Percentiles rank a stretch among this genome's conserved stretches.
Evolutionary conservation across 352 stramenopile genomes (phyloP).

Genomic region (Aphanomyces astaci): DNA sequence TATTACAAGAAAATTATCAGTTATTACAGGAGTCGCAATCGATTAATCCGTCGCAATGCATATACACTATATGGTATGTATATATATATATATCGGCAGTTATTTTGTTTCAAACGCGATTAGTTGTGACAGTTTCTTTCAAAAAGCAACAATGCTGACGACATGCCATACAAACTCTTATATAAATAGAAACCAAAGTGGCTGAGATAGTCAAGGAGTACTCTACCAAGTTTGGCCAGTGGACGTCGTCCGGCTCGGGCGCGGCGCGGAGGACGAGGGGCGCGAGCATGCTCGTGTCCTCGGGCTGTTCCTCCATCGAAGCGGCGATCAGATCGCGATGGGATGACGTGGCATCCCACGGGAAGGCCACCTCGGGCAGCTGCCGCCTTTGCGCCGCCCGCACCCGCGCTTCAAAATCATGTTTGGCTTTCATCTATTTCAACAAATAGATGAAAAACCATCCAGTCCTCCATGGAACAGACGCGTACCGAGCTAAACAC

Average conservation of each 20-base stretch:
- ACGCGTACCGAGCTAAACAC: conserved; percentile 34
- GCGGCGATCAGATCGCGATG: conserved; percentile 21
- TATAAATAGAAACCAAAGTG: too few relatives aligned
- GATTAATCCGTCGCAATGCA: too few relatives aligned
- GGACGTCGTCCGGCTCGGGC: conserved; percentile 65
- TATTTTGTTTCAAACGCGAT: too few relatives aligned
- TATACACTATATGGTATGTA: too few relatives aligned
- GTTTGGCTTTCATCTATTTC: not conserved
- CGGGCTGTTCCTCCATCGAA: conserved; percentile 37
- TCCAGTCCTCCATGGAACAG: not conserved
- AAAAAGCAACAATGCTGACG: too few relatives aligned
- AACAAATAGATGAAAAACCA: too few relatives aligned
- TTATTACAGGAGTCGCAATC: too few relatives aligned
- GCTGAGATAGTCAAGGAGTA: too few relatives aligned
- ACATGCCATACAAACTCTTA: too few relatives aligned
- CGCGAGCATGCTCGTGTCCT: conserved; percentile 20
- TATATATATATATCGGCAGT: too few relatives aligned
- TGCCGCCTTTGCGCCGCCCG: not conserved
- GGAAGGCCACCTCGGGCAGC: not conserved
- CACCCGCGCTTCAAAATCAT: not conserved
- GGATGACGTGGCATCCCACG: conserved; percentile 13
- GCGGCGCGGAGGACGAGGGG: conserved; percentile 50
- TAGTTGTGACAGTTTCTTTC: too few relatives aligned
- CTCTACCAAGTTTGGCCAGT: conserved; percentile 56
- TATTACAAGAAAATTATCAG: too few relatives aligned